These are phyloP conservation scores for Syncephalis fuscata DNA, from an alignment of 371 early-diverging fungal species.

Conservation along the genomic window DNA sequence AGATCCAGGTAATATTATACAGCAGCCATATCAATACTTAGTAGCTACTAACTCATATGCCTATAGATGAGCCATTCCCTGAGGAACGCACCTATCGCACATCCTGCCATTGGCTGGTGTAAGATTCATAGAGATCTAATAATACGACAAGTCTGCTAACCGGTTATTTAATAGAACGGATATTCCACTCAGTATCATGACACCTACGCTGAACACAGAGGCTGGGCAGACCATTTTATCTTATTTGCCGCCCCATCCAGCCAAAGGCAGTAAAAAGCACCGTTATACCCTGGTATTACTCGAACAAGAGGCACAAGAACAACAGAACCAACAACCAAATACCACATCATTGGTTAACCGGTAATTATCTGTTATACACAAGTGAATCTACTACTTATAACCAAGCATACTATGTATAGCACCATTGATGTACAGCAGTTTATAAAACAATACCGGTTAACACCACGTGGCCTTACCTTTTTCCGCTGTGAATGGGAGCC, in stretches of 20 bases:
- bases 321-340: not conserved
- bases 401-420: too few species aligned
- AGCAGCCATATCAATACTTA: too few species aligned
- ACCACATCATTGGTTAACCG: not conserved
- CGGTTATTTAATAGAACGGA: conserved; percentile 24
- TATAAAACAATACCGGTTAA: too few species aligned
- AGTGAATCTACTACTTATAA: too few species aligned
- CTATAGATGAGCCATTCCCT: conserved; percentile 46
- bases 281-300: conserved; percentile 52
- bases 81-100: conserved; percentile 37
- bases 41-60: too few species aligned
- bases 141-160: too few species aligned
- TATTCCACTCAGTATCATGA: conserved; percentile 36
- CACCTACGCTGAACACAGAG: conserved; percentile 17
- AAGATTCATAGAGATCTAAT: too few species aligned
- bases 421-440: too few species aligned
- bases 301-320: conserved; percentile 29
- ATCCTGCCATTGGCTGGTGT: conserved; percentile 47
- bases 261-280: conserved; percentile 60
- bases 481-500: too few species aligned
- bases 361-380: too few species aligned
- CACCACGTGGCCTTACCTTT: too few species aligned
- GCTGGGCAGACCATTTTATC: conserved; percentile 37
- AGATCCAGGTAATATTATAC: too few species aligned
- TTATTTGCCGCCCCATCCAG: conserved; percentile 70